Percentiles rank a stretch among this genome's conserved stretches.
Conservation (phyloP, 257 asterid genomes). For the Lithospermum erythrorhizon region DNA sequence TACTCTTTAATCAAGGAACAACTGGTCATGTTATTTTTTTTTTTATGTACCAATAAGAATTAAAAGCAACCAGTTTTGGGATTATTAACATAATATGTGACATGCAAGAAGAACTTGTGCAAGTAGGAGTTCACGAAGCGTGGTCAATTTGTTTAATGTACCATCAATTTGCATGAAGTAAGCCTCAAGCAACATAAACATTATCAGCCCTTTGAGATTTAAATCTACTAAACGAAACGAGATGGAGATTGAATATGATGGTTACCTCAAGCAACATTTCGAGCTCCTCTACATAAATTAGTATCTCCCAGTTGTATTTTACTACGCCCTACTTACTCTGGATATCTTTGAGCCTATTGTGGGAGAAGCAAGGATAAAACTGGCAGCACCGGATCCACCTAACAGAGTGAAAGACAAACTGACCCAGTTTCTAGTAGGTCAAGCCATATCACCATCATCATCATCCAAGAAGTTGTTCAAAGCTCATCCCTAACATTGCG, state of each 20-base stretch:
- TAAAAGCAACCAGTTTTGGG: not conserved
- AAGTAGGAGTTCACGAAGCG: conserved; percentile 40
- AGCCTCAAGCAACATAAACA: conserved; percentile 38
- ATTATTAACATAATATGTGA: not conserved
- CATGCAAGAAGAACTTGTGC: not conserved
- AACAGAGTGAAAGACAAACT: conserved; percentile 57
- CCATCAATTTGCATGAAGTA: conserved; percentile 94
- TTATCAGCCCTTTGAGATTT: not conserved
- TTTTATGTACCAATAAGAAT: too few species aligned
- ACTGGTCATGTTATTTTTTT: too few species aligned
- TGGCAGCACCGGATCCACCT: conserved; percentile 80
- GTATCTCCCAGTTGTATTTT: conserved; percentile 80
- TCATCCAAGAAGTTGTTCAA: conserved; percentile 94
- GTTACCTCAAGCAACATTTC: conserved; percentile 92
- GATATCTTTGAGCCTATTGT: conserved; percentile 84
- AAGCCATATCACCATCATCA: conserved; percentile 95
- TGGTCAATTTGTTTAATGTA: conserved; percentile 67
- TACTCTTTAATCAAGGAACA: too few species aligned
- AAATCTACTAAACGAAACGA: not conserved
- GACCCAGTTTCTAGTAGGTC: conserved; percentile 74
- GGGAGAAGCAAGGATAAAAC: conserved; percentile 70
- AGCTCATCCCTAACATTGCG: conserved; percentile 92
- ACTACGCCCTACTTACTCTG: conserved; percentile 72
- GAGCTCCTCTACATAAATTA: conserved; percentile 79
- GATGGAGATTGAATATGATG: not conserved